These are phyloP conservation scores for Setaria viridis DNA, from an alignment of 202 grass and related monocot species.

Conservation along the genomic window DNA sequence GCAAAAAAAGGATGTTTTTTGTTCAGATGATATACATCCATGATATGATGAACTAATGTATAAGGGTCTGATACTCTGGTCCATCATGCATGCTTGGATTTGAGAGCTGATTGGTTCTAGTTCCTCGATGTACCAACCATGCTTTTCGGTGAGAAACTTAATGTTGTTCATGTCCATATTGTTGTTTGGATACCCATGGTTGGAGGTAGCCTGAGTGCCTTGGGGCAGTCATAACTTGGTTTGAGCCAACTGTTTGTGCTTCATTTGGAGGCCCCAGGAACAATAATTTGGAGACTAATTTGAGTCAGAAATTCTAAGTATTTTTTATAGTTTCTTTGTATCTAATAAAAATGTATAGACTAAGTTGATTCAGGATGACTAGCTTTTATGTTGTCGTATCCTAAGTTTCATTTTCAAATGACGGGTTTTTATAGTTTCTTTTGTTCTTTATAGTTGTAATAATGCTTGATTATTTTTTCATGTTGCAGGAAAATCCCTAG, in stretches of 20 bases:
- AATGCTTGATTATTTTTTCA: conserved; percentile 5
- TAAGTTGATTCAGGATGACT: not conserved
- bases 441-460: not conserved
- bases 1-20: not conserved
- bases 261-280: not conserved
- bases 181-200: not conserved
- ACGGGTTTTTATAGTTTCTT: not conserved
- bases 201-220: not conserved
- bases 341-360: not conserved
- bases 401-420: not conserved
- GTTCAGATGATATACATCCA: not conserved
- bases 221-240: not conserved
- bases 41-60: not conserved
- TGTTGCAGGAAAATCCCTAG: conserved; percentile 92
- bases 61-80: not conserved
- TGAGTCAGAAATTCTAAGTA: conserved; percentile 11
- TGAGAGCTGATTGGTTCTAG: not conserved
- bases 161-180: not conserved
- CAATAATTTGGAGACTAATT: not conserved
- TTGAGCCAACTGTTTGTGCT: not conserved
- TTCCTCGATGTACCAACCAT: not conserved
- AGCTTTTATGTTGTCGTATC: not conserved
- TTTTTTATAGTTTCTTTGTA: not conserved
- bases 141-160: not conserved
- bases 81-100: not conserved